Percentiles rank a stretch among this genome's conserved stretches.
These are phyloP conservation scores for Agastache rugosa DNA, from an alignment of 257 asterid species.

Conservation along the genomic window DNA sequence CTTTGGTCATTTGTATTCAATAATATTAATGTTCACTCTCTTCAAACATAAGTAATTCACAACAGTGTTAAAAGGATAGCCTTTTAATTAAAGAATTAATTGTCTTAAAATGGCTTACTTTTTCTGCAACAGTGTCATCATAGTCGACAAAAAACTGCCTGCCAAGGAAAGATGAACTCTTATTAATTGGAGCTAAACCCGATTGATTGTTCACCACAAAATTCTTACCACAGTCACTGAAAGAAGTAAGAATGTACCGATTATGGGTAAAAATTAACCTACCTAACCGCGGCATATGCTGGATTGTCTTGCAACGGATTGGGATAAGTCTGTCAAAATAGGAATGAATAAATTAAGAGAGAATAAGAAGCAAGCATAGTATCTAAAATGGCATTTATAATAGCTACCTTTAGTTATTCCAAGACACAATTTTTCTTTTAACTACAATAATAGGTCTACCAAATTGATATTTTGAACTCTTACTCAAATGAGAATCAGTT, in stretches of 20 bases:
- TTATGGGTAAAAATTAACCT: conserved; percentile 21
- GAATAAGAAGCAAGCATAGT: conserved; percentile 16
- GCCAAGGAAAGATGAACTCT: conserved; percentile 30
- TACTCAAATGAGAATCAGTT: conserved; percentile 22
- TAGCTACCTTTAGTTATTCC: conserved; percentile 18
- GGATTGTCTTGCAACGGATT: conserved; percentile 87
- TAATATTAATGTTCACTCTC: no score
- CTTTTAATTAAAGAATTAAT: background rate
- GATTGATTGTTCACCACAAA: background rate
- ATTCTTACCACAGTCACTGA: background rate
- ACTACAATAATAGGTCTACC: background rate
- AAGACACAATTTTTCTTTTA: background rate
- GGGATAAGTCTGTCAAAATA: conserved; percentile 62
- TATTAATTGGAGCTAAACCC: background rate
- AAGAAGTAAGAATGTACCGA: background rate
- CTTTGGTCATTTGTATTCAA: no score
- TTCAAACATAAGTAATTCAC: background rate
- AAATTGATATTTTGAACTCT: no score
- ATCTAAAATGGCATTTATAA: conserved; percentile 10
- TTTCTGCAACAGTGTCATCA: conserved; percentile 82
- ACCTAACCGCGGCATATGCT: conserved; percentile 87
- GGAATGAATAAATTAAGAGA: conserved; percentile 1
- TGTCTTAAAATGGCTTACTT: conserved; percentile 49
- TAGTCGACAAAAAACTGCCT: conserved; percentile 89
- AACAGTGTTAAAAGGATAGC: background rate